Conservation (phyloP, 441 rosid genomes). For the Flueggea neowawraea region DNA sequence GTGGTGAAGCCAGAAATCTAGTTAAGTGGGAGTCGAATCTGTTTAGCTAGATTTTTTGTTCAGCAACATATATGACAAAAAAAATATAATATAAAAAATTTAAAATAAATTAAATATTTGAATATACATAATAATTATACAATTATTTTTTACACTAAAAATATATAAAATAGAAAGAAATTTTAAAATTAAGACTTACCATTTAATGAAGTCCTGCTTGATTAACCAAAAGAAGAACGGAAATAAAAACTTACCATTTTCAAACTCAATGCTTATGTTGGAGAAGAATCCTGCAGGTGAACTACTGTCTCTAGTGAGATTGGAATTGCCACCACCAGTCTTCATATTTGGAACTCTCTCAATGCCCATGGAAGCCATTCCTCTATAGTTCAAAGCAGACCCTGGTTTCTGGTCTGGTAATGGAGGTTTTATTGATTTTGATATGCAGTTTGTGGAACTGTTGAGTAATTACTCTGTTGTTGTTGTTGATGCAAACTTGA, state of each 20-base stretch:
- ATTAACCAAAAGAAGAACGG: neutral
- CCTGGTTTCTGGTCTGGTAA: constrained; percentile 30
- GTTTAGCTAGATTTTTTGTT: too few species aligned
- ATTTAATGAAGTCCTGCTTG: neutral
- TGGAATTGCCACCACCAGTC: constrained; percentile 27
- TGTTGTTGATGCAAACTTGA: too few species aligned
- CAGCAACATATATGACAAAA: too few species aligned
- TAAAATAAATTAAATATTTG: too few species aligned
- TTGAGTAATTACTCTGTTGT: too few species aligned
- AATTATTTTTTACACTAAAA: too few species aligned
- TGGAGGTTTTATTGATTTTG: constrained; percentile 24
- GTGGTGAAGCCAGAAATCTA: too few species aligned
- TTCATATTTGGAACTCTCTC: constrained; percentile 32
- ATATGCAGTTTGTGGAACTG: neutral
- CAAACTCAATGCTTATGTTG: constrained; percentile 55
- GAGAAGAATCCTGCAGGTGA: constrained; percentile 91
- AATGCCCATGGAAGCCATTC: constrained; percentile 24
- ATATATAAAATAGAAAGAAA: too few species aligned
- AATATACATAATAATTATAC: too few species aligned
- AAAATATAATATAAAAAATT: too few species aligned
- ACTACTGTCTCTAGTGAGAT: constrained; percentile 80
- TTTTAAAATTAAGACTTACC: too few species aligned
- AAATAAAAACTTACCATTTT: constrained; percentile 45
- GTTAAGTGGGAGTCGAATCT: too few species aligned
- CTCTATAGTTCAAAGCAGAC: constrained; percentile 20